A percentile compares a stretch with the other conserved stretches of the same genome.
phyloP scores from a whole-genome alignment of 2,329 filamentous ascomycete genomes.

The Botrytis cinerea region DNA sequence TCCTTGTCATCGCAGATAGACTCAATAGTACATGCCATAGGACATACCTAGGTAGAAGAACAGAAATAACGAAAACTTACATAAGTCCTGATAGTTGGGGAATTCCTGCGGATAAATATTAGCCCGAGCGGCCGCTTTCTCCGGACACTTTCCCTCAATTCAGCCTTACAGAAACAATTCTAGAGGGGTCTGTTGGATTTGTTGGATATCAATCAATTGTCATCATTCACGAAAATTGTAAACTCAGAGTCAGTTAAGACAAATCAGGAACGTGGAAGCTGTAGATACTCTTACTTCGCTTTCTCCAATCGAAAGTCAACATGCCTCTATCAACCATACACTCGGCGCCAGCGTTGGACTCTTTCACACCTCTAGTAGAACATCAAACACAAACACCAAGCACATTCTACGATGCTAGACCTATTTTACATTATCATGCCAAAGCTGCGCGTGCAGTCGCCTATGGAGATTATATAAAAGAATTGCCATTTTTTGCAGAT shows the following conservation, averaged over 20 bases:
- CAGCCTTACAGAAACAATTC: slow-evolving; percentile 7
- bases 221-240: neutral
- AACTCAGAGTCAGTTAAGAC: neutral
- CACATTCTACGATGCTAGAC: slow-evolving; percentile 70
- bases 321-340: slow-evolving; percentile 54
- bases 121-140: neutral
- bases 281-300: neutral
- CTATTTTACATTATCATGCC: slow-evolving; percentile 68
- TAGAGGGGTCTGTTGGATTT: neutral
- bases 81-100: neutral
- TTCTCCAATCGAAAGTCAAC: neutral
- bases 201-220: neutral
- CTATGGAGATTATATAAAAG: slow-evolving; percentile 54
- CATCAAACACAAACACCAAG: slow-evolving; percentile 72
- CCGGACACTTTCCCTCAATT: neutral
- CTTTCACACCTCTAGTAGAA: slow-evolving; percentile 66
- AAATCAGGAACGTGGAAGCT: neutral
- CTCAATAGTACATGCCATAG: neutral
- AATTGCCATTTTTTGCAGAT: slow-evolving; percentile 51
- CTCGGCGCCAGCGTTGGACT: slow-evolving; percentile 55
- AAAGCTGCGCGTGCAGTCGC: slow-evolving; percentile 59
- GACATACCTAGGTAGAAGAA: neutral
- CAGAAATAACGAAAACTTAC: neutral
- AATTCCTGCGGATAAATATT: neutral
- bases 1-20: neutral